phyloP scores from a whole-genome alignment of 2,329 filamentous ascomycete genomes.

The Penicillium sp. region DNA sequence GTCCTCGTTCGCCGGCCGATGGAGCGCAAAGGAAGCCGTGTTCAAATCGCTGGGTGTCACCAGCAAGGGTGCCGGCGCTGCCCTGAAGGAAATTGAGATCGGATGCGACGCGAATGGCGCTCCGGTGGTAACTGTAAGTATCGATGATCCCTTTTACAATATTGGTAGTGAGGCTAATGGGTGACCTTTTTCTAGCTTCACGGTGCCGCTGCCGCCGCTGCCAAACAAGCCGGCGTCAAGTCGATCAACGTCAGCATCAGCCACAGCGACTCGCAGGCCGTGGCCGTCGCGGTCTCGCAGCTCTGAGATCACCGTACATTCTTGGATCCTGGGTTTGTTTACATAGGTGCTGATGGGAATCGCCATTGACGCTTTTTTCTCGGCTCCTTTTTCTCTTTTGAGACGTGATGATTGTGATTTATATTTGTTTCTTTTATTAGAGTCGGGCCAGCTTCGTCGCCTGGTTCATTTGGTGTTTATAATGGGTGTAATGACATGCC shows the following conservation, averaged over 20 bases:
- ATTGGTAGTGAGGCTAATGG: conserved; percentile 15
- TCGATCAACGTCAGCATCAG: conserved; percentile 90
- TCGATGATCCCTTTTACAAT: neutral
- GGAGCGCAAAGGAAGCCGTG: conserved; percentile 96
- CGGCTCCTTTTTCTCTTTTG: conserved; percentile 7
- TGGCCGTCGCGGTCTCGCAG: conserved; percentile 83
- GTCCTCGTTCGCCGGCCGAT: conserved; percentile 88
- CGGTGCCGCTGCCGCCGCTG: conserved; percentile 74
- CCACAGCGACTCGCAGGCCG: conserved; percentile 88
- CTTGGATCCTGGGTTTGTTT: conserved; percentile 1
- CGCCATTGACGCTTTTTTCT: conserved; percentile 3
- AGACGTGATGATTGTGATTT: conserved; percentile 28
- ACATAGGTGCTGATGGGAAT: conserved; percentile 6
- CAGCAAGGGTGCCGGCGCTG: conserved; percentile 81
- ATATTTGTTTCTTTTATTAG: conserved; percentile 18
- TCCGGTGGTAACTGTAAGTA: conserved; percentile 75
- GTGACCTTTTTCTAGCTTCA: conserved; percentile 61
- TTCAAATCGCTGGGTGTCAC: conserved; percentile 92
- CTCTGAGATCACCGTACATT: conserved; percentile 41
- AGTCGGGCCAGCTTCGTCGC: conserved; percentile 22
- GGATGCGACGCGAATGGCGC: conserved; percentile 72
- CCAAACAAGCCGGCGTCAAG: conserved; percentile 82
- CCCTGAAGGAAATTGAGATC: conserved; percentile 94
- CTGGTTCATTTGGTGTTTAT: conserved; percentile 24
- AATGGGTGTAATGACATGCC: conserved; percentile 25